phyloP scores from a whole-genome alignment of 139 green algal species.

The Picochlorum sp. region DNA sequence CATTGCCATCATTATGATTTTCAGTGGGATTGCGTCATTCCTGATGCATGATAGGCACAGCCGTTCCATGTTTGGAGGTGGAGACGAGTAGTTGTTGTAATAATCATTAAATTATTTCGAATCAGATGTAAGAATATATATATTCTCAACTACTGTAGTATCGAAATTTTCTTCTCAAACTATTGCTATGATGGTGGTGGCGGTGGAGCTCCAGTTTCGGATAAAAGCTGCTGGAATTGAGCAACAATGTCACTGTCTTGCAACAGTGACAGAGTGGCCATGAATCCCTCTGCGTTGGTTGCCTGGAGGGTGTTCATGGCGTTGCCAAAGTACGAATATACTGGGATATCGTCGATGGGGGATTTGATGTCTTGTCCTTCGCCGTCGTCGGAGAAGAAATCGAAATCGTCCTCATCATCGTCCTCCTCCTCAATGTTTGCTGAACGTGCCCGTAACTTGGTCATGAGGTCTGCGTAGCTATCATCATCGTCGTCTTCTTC shows the following conservation, averaged over 20 bases:
- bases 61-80: slow-evolving; percentile 8
- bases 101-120: too few relatives aligned
- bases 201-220: too few relatives aligned
- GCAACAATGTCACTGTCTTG: neutral
- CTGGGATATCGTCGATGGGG: slow-evolving; percentile 59
- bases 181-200: too few relatives aligned
- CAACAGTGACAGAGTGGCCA: slow-evolving; percentile 5
- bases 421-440: neutral
- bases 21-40: slow-evolving; percentile 28
- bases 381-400: slow-evolving; percentile 35
- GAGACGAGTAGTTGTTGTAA: too few relatives aligned
- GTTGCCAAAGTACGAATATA: slow-evolving; percentile 56
- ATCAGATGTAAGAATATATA: too few relatives aligned
- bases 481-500: slow-evolving; percentile 21
- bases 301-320: slow-evolving; percentile 47
- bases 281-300: slow-evolving; percentile 29
- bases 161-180: too few relatives aligned
- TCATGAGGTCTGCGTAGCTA: slow-evolving; percentile 28
- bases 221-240: neutral
- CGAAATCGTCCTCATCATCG: slow-evolving; percentile 3
- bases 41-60: slow-evolving; percentile 19
- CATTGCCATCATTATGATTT: slow-evolving; percentile 31
- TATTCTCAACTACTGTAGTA: too few relatives aligned
- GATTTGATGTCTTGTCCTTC: slow-evolving; percentile 36
- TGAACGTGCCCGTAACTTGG: slow-evolving; percentile 12